These are phyloP conservation scores for Asterionellopsis glacialis DNA, from an alignment of 108 stramenopile species.

Conservation along the genomic window DNA sequence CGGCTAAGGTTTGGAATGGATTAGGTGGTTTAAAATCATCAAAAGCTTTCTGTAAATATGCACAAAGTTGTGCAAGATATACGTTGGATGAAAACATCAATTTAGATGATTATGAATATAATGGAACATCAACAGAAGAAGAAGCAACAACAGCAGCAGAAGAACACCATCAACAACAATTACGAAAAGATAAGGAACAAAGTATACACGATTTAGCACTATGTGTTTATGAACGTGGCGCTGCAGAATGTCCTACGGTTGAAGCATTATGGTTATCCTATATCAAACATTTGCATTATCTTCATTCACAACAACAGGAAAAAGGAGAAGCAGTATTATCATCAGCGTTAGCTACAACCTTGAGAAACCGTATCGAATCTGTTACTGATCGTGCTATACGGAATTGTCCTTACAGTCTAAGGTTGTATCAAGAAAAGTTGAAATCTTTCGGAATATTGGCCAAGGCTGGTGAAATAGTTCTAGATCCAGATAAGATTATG, in stretches of 20 bases:
- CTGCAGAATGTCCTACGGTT: slow-evolving; percentile 84
- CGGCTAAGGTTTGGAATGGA: slow-evolving; percentile 52
- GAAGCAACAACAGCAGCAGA: too few species aligned
- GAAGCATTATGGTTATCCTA: slow-evolving; percentile 75
- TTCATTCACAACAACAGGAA: not conserved
- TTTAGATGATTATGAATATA: not conserved
- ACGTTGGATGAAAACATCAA: too few species aligned
- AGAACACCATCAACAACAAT: too few species aligned
- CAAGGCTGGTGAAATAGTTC: slow-evolving; percentile 22
- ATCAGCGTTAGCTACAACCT: too few species aligned
- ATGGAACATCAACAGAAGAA: slow-evolving; percentile 17
- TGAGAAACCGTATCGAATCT: slow-evolving; percentile 10
- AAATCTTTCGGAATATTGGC: slow-evolving; percentile 24
- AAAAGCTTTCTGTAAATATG: slow-evolving; percentile 54
- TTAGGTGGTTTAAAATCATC: slow-evolving; percentile 52
- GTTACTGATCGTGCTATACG: slow-evolving; percentile 66
- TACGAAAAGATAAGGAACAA: slow-evolving; percentile 17
- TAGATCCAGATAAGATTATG: slow-evolving; percentile 72
- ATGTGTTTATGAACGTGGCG: slow-evolving; percentile 66
- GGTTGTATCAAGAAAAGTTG: slow-evolving; percentile 42
- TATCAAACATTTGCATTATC: slow-evolving; percentile 38
- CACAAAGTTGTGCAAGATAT: slow-evolving; percentile 22
- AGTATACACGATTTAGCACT: slow-evolving; percentile 21
- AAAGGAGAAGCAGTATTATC: slow-evolving; percentile 7
- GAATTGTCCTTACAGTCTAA: slow-evolving; percentile 79